Percentiles rank a stretch among this genome's conserved stretches.
Evolutionary conservation across 306 rosid genomes (phyloP).

Genomic region (Vicia faba): DNA sequence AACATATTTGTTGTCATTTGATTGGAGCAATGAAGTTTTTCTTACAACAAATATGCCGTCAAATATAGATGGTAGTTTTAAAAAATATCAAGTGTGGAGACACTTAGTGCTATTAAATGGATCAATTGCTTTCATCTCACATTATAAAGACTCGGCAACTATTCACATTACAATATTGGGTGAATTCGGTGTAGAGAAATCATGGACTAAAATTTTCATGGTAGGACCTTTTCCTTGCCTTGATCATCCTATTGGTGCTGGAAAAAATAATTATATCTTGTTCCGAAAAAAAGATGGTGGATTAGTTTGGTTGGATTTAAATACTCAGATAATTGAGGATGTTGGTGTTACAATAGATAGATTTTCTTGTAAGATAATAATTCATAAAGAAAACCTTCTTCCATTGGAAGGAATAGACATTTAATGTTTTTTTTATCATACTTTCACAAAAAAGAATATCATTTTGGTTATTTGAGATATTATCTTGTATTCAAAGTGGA

Average conservation of each 20-base stretch:
- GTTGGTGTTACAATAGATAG: not conserved
- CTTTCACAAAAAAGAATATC: too few relatives aligned
- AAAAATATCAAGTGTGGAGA: rapidly evolving
- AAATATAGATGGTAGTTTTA: not conserved
- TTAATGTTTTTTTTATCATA: not conserved
- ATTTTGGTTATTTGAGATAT: too few relatives aligned
- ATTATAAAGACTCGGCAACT: not conserved
- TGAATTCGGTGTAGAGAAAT: not conserved
- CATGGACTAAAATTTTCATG: not conserved
- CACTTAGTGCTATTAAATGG: not conserved
- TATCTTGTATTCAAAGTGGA: too few relatives aligned
- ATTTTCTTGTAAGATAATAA: not conserved
- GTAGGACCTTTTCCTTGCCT: not conserved
- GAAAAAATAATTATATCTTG: not conserved
- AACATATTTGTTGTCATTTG: not conserved
- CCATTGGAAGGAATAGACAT: not conserved
- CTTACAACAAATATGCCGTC: not conserved
- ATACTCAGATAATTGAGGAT: not conserved
- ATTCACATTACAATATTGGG: not conserved
- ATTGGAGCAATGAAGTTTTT: not conserved
- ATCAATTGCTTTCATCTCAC: not conserved
- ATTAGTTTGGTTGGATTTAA: not conserved
- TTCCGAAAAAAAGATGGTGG: not conserved
- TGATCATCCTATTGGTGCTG: not conserved
- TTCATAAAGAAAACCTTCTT: not conserved